phyloP scores from a whole-genome alignment of 164 flowering plant species.

The Tinospora cordifolia region DNA sequence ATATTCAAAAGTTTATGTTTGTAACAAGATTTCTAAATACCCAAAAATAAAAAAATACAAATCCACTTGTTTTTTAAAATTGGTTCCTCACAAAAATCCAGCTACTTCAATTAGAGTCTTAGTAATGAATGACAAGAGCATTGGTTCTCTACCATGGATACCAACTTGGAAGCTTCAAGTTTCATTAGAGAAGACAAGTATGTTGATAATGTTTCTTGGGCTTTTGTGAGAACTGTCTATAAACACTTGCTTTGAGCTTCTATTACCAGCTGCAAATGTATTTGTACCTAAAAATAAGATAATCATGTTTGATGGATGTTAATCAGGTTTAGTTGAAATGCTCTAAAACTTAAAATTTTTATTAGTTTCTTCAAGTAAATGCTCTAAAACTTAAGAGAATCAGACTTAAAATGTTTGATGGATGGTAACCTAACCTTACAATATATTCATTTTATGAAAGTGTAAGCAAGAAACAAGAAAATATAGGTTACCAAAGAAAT shows the following conservation, averaged over 20 bases:
- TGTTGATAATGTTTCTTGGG: constrained; percentile 73
- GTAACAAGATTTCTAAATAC: no score
- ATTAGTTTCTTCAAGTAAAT: constrained; percentile 1
- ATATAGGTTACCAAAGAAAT: constrained; percentile 73
- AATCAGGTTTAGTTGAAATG: background rate
- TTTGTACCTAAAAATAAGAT: no score
- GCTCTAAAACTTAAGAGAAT: no score
- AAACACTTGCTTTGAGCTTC: no score
- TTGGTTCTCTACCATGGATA: constrained; percentile 48
- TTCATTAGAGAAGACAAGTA: constrained; percentile 41
- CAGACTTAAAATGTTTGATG: no score
- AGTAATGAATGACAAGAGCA: constrained; percentile 47
- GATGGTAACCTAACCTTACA: no score
- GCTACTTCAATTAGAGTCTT: constrained; percentile 45
- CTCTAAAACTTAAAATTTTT: background rate
- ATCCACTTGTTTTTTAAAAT: no score
- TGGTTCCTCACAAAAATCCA: constrained; percentile 21
- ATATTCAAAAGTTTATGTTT: no score
- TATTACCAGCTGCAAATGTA: constrained; percentile 80
- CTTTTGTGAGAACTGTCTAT: constrained; percentile 75
- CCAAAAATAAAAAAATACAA: no score
- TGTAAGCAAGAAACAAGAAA: constrained; percentile 71
- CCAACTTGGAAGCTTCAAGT: constrained; percentile 49
- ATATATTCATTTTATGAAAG: constrained; percentile 84
- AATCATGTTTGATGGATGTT: background rate